Base-by-base conservation (phyloP, 2,329 filamentous ascomycete genomes). In the Paramyrothecium sp. region DNA sequence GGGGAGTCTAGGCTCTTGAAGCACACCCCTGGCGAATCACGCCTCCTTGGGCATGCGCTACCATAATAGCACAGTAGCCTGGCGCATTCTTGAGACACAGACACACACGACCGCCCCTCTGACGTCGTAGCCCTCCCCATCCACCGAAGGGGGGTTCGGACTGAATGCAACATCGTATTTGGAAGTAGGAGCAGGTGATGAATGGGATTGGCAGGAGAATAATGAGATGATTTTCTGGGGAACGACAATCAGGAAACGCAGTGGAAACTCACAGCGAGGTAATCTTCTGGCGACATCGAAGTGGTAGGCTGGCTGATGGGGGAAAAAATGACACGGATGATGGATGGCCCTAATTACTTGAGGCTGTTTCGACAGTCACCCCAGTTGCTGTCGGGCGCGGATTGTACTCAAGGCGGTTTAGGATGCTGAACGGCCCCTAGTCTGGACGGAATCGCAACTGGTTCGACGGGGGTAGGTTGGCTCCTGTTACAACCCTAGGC, bases 51-150 rank as follows among this genome's bases (percentile, higher is more conserved):
- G 61, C 52, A 58, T 63, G 68, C 64, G 63, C 67, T n/a, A n/a
- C n/a, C n/a, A n/a, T n/a, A n/a, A n/a, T n/a, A n/a, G n/a, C n/a
- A n/a, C n/a, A n/a, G n/a, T 70, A 68, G 67, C 58, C 61, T 69
- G 67, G 66, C 63, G 71, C 68, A 68, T 65, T 65, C 68, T 65
- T 69, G 69, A 71, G 69, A 72, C 72, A 73, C 70, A 68, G 67
- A 63, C 73, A 66, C 68, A 61, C 60, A 19, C 52, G 56, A 54
- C 58, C 54, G 56, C 58, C 64, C 63, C 67, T 71, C 67, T 72
- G 69, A 72, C 69, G 69, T 70, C 68, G 69, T 62, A 65, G 64
- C 62, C 62, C 61, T 44, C 56, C 57, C 58, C 54, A 58, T 61
- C 56, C 57, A 50, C 63, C 17, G 53, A 34, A 26, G 10, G 33